Conservation (phyloP, 2,329 filamentous ascomycete species). For the Blastomyces gilchristii region DNA sequence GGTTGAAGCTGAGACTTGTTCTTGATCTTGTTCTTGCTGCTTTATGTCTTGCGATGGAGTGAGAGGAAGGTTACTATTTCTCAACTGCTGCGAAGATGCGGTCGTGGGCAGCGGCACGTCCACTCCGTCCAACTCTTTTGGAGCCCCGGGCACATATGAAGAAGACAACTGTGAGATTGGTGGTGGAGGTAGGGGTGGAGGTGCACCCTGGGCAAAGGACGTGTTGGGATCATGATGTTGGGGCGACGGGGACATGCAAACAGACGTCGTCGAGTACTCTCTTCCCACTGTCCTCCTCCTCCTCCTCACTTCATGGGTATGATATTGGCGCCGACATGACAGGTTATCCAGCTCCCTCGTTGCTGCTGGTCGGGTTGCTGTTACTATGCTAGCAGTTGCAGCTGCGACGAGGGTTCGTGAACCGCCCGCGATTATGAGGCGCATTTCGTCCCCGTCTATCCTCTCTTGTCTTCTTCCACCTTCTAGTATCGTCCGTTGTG, state of each 20-base stretch:
- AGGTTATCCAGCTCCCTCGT: background rate
- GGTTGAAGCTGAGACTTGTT: background rate
- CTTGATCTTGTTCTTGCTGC: background rate
- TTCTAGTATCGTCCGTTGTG: background rate
- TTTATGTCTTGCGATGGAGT: background rate
- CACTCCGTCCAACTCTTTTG: background rate
- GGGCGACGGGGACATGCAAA: background rate
- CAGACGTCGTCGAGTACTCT: background rate
- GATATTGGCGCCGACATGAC: background rate
- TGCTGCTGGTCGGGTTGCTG: background rate
- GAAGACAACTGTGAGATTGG: background rate
- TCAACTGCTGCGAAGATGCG: background rate
- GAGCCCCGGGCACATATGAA: background rate
- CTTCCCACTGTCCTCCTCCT: background rate
- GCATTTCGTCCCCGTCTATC: background rate
- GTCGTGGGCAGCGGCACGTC: background rate
- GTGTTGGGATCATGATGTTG: background rate
- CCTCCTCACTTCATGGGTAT: background rate
- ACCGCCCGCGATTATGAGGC: background rate
- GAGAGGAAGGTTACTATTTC: background rate
- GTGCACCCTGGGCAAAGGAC: background rate
- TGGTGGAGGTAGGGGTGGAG: background rate
- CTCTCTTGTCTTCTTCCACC: background rate
- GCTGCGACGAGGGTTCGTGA: background rate
- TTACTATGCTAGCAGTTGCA: background rate